Evolutionary conservation across 139 green algal genomes (phyloP).

Genomic region (Micractinium conductrix): DNA sequence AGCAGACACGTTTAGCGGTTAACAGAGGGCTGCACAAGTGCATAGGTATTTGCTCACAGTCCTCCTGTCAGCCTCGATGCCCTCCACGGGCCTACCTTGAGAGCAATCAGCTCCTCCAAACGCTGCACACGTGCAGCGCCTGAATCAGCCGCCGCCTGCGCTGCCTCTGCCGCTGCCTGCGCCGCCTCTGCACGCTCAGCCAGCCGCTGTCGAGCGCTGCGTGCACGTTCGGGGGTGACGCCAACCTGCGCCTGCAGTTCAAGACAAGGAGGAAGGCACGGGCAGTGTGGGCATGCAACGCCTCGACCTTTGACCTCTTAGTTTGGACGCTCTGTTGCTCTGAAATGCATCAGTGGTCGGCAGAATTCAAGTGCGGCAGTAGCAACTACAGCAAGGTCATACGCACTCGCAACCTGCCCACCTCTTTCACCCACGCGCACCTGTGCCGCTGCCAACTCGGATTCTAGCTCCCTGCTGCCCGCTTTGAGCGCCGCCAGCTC

Average conservation of each 20-base stretch:
- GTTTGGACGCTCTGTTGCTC: too few species aligned
- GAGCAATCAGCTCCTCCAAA: conserved; percentile 3
- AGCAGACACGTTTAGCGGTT: too few species aligned
- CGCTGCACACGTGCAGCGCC: neutral
- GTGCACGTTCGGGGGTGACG: conserved; percentile 9
- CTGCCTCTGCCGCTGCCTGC: neutral
- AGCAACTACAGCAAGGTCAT: too few species aligned
- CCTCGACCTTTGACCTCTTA: too few species aligned
- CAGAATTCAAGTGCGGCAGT: too few species aligned
- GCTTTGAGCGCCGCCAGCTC: conserved; percentile 19
- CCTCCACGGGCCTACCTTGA: neutral
- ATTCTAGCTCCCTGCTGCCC: neutral
- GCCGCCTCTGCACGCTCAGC: neutral
- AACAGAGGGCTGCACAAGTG: too few species aligned
- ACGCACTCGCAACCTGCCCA: neutral
- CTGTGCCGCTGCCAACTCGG: conserved; percentile 16
- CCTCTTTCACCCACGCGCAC: too few species aligned
- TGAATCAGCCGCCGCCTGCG: neutral
- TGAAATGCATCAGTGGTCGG: too few species aligned
- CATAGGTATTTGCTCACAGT: too few species aligned
- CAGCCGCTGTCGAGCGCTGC: conserved; percentile 17
- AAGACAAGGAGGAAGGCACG: too few species aligned
- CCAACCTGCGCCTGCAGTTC: conserved; percentile 21
- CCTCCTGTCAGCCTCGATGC: neutral
- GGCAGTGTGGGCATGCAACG: too few species aligned